phyloP scores from a whole-genome alignment of 495 filamentous ascomycete species.

The Neurospora sp. region DNA sequence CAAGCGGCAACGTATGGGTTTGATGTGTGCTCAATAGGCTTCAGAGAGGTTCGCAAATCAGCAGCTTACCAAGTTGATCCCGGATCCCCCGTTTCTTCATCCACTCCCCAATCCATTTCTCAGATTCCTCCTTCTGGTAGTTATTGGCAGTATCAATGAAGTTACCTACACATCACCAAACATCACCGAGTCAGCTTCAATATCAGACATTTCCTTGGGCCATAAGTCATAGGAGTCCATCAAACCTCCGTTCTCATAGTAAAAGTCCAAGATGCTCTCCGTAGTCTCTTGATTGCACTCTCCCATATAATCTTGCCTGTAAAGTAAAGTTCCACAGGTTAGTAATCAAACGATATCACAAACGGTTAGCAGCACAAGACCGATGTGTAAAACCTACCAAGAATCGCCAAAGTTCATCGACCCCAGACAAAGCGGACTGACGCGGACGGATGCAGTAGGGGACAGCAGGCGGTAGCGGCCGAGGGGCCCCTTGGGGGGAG shows the following conservation, averaged over 20 bases:
- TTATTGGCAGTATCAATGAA: slow-evolving; percentile 69
- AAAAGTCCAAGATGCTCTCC: slow-evolving; percentile 59
- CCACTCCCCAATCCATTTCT: slow-evolving; percentile 71
- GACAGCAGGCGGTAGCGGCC: slow-evolving; percentile 50
- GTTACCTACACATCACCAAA: slow-evolving; percentile 40
- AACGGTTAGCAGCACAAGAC: background rate
- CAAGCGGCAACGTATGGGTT: background rate
- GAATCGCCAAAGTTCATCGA: slow-evolving; percentile 53
- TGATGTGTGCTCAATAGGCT: background rate
- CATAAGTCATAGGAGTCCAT: background rate
- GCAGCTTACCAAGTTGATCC: slow-evolving; percentile 27
- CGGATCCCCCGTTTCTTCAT: slow-evolving; percentile 39
- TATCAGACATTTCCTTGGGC: background rate
- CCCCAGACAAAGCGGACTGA: slow-evolving; percentile 53
- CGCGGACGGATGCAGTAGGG: slow-evolving; percentile 46
- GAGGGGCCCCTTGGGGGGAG: slow-evolving; percentile 38
- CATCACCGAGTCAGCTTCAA: background rate
- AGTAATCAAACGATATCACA: background rate
- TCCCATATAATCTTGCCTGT: slow-evolving; percentile 40
- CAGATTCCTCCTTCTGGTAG: slow-evolving; percentile 60
- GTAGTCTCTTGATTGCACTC: slow-evolving; percentile 49
- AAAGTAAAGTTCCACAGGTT: background rate
- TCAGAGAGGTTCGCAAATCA: background rate
- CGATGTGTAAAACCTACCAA: slow-evolving; percentile 25
- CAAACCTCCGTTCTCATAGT: slow-evolving; percentile 40